Conservation (phyloP, 148 eudicot species). For the Silene uniflora region DNA sequence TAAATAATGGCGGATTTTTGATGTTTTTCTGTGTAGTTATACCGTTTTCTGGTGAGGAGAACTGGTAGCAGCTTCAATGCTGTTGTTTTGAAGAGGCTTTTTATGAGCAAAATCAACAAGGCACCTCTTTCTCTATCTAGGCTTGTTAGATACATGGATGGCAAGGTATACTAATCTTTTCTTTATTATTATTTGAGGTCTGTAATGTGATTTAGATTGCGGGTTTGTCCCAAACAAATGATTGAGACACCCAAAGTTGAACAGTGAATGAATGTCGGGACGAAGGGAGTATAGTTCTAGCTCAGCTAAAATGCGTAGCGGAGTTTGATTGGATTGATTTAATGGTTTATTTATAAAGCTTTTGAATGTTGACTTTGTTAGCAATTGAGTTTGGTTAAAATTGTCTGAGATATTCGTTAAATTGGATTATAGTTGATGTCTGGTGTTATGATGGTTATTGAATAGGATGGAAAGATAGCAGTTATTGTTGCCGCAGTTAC, state of each 20-base stretch:
- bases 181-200: background rate
- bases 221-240: background rate
- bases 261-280: no score
- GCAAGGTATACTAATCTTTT: conserved; percentile 50
- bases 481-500: no score
- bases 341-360: no score
- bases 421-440: no score
- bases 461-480: no score
- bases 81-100: conserved; percentile 73
- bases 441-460: no score
- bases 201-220: background rate
- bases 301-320: background rate
- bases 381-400: no score
- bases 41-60: conserved; percentile 83
- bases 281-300: background rate
- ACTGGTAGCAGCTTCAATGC: conserved; percentile 90
- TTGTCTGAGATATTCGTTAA: no score
- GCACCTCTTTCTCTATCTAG: conserved; percentile 80
- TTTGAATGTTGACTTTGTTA: no score
- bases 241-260: no score
- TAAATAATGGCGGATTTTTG: background rate
- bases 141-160: conserved; percentile 52
- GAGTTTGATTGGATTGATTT: background rate
- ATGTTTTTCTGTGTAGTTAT: conserved; percentile 35
- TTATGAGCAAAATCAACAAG: conserved; percentile 88